Percentiles rank a stretch among this genome's conserved stretches.
Conservation (phyloP, 768 basidiomycete species). For the Plicaturopsis crispa region DNA sequence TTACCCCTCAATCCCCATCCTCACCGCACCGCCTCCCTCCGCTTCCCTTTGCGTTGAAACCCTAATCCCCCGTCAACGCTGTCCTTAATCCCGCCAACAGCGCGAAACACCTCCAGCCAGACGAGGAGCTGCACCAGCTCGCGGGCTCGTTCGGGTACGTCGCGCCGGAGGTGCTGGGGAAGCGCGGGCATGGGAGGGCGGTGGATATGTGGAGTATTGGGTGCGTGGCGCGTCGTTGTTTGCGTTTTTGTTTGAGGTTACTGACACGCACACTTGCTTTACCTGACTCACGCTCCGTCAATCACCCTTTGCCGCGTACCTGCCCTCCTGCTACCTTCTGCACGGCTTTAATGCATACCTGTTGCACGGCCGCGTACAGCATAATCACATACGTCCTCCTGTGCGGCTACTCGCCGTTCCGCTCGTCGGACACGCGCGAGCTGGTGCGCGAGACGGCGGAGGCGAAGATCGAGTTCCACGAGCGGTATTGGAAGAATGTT, state of each 20-base stretch:
- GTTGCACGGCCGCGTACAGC: slow-evolving; percentile 41
- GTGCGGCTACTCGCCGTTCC: slow-evolving; percentile 94
- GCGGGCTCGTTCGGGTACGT: slow-evolving; percentile 87
- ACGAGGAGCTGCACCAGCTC: slow-evolving; percentile 62
- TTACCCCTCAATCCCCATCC: neutral
- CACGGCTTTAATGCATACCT: too few species aligned
- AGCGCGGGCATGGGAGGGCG: slow-evolving; percentile 82
- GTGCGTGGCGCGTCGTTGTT: slow-evolving; percentile 36
- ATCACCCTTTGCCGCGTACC: too few species aligned
- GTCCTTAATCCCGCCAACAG: slow-evolving; percentile 26
- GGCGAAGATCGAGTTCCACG: slow-evolving; percentile 86
- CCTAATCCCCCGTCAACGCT: neutral
- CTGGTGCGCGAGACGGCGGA: slow-evolving; percentile 80
- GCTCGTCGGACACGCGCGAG: slow-evolving; percentile 69
- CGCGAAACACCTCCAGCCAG: slow-evolving; percentile 72
- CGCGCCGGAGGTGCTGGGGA: slow-evolving; percentile 81
- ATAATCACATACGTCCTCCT: slow-evolving; percentile 93
- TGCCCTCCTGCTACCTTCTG: too few species aligned
- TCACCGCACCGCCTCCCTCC: too few species aligned
- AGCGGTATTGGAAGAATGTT: slow-evolving; percentile 90
- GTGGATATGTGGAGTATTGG: slow-evolving; percentile 95
- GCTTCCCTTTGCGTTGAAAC: too few species aligned
- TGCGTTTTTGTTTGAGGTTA: too few species aligned
- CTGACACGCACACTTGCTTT: too few species aligned
- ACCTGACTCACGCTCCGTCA: too few species aligned